Evolutionary conservation across 768 basidiomycete species (phyloP).

Genomic region (Serendipita sp.): DNA sequence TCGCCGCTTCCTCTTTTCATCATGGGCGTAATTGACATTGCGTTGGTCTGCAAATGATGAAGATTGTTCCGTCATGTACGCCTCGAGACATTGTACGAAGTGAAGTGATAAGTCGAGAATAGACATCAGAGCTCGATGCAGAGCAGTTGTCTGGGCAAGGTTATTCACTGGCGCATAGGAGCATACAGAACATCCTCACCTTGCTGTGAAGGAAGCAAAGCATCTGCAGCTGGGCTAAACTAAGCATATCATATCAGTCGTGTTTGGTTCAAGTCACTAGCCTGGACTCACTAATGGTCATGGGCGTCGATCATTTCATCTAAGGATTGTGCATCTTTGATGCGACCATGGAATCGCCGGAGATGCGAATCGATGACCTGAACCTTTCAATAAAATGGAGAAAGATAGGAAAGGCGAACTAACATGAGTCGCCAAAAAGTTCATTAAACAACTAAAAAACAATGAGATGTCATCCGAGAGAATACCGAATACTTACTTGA

Average conservation of each 20-base stretch:
- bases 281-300: constrained; percentile 42
- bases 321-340: constrained; percentile 41
- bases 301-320: constrained; percentile 64
- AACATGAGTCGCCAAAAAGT: constrained; percentile 62
- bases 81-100: constrained; percentile 47
- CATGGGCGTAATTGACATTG: background rate
- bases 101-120: constrained; percentile 59
- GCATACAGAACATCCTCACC: constrained; percentile 22
- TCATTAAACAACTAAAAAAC: constrained; percentile 36
- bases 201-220: constrained; percentile 49
- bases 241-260: background rate
- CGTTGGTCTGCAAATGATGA: background rate
- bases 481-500: constrained; percentile 41
- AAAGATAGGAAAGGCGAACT: constrained; percentile 11
- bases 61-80: constrained; percentile 34
- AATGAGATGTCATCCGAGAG: background rate
- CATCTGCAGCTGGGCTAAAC: constrained; percentile 37
- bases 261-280: background rate
- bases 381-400: constrained; percentile 15
- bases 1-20: background rate
- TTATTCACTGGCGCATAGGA: background rate
- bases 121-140: constrained; percentile 48
- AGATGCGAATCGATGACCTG: constrained; percentile 53
- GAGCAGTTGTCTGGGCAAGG: constrained; percentile 35
- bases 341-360: constrained; percentile 37